A percentile compares a stretch with the other conserved stretches of the same genome.
Conservation (phyloP, 768 basidiomycete species). For the Pleurotus ostreatus region DNA sequence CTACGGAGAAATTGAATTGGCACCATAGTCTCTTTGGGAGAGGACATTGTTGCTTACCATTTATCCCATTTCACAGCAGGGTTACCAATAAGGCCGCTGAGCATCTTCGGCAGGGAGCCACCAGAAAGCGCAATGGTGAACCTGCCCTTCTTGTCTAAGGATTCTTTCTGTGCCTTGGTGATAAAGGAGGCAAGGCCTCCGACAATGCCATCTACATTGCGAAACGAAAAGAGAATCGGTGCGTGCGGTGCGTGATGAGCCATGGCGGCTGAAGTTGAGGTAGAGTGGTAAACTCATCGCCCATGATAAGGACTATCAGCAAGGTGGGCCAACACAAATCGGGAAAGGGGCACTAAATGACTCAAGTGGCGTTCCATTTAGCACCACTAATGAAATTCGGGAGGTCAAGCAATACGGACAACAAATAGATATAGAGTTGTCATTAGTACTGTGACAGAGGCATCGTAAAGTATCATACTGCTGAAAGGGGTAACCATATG, state of each 20-base stretch:
- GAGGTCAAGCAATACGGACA: conserved; percentile 1
- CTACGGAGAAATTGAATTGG: conserved; percentile 33
- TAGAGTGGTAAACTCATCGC: conserved; percentile 2
- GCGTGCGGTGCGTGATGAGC: conserved; percentile 55
- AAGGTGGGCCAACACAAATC: neutral
- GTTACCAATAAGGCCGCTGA: conserved; percentile 64
- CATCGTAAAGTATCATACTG: conserved; percentile 3
- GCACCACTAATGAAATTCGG: neutral
- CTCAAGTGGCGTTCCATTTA: neutral
- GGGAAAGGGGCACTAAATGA: neutral
- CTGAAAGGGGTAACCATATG: neutral
- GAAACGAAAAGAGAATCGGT: conserved; percentile 73
- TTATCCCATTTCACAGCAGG: conserved; percentile 84
- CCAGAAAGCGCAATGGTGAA: conserved; percentile 95
- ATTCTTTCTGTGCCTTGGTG: conserved; percentile 82
- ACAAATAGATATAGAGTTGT: conserved; percentile 3
- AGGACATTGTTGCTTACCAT: conserved; percentile 54
- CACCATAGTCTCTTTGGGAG: neutral
- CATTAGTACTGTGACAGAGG: neutral
- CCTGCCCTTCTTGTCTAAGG: conserved; percentile 81
- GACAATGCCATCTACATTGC: conserved; percentile 49
- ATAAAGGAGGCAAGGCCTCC: conserved; percentile 76
- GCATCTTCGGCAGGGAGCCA: conserved; percentile 82
- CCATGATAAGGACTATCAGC: neutral
- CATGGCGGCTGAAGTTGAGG: conserved; percentile 14